These are phyloP conservation scores for Naegleria fowleri DNA, from an alignment of 208 protist genomes.

Conservation along the genomic window DNA sequence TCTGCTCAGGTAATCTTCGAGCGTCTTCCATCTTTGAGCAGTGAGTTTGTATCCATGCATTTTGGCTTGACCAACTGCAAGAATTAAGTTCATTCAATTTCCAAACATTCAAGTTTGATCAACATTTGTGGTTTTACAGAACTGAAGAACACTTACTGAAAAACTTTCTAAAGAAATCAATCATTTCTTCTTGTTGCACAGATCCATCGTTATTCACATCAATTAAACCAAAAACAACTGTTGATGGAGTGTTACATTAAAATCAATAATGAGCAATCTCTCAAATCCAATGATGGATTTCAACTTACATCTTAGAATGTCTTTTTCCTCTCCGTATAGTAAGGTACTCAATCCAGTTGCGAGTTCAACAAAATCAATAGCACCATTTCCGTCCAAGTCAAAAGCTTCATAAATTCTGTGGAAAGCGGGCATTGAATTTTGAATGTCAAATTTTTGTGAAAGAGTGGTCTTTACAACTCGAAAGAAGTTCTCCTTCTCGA, in stretches of 20 bases:
- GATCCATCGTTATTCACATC: conserved; percentile 12
- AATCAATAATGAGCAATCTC: no score
- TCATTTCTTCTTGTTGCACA: conserved; percentile 9
- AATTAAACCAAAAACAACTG: conserved; percentile 16
- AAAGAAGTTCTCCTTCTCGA: not conserved
- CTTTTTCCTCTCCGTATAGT: conserved; percentile 18
- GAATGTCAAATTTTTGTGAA: not conserved
- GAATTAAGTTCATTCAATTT: no score
- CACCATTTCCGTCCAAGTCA: conserved; percentile 16
- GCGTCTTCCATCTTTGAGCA: not conserved
- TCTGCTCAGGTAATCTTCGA: conserved; percentile 9
- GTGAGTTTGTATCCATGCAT: conserved; percentile 21
- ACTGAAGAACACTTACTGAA: not conserved
- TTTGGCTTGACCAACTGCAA: not conserved
- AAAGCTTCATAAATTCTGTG: conserved; percentile 24
- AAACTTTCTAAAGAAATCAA: conserved; percentile 25
- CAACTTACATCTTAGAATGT: conserved; percentile 17
- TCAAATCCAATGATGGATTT: no score
- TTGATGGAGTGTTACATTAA: no score
- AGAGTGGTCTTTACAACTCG: not conserved
- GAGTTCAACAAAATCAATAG: conserved; percentile 16
- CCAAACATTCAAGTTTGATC: no score
- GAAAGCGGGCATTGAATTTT: not conserved
- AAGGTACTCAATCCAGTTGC: conserved; percentile 14
- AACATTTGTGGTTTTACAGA: no score